phyloP scores from a whole-genome alignment of 164 flowering plant genomes.

The Sedum album region DNA sequence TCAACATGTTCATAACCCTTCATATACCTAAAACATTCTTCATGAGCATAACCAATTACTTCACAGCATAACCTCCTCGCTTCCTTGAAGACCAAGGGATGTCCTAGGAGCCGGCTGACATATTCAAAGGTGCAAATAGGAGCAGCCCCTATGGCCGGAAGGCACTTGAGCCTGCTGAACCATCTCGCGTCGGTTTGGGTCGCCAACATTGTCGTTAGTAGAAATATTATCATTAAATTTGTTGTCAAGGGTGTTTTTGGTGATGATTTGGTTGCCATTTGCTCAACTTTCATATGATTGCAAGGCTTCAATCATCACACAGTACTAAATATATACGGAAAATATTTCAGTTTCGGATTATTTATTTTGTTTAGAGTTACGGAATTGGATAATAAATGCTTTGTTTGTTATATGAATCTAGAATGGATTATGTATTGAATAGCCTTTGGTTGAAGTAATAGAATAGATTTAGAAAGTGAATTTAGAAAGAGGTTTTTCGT shows the following conservation, averaged over 20 bases:
- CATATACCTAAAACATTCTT: background rate
- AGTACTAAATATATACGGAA: background rate
- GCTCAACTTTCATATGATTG: background rate
- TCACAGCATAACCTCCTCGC: background rate
- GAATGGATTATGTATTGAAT: too few relatives aligned
- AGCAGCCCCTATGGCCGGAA: background rate
- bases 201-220: background rate
- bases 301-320: background rate
- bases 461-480: too few relatives aligned
- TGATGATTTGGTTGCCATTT: slow-evolving; percentile 3
- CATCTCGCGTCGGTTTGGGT: background rate
- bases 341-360: background rate
- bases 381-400: background rate
- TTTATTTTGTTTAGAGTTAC: background rate
- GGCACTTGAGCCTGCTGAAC: background rate
- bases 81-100: background rate
- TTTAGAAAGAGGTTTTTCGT: too few relatives aligned
- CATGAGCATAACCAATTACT: background rate
- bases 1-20: background rate
- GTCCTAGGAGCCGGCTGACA: background rate
- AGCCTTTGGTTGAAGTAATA: too few relatives aligned
- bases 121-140: slow-evolving; percentile 1
- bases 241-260: too few relatives aligned
- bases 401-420: background rate
- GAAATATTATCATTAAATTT: background rate